These are phyloP conservation scores for Penicillium sp. DNA, from an alignment of 2,329 filamentous ascomycete genomes.

Conservation along the genomic window DNA sequence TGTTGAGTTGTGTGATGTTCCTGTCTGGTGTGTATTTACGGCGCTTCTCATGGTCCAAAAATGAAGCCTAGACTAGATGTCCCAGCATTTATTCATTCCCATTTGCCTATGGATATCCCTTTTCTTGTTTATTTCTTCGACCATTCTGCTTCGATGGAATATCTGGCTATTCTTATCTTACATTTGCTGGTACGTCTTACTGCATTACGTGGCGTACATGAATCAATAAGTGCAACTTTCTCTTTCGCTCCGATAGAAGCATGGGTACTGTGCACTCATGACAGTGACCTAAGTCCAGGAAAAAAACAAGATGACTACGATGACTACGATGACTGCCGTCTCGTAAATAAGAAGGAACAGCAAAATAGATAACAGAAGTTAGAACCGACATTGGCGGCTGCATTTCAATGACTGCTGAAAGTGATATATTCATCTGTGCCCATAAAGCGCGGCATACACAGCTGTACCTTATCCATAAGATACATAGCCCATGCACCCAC, in stretches of 20 bases:
- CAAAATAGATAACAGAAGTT: not conserved
- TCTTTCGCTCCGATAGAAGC: not conserved
- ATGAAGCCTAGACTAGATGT: not conserved
- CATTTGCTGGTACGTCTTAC: slow-evolving; percentile 17
- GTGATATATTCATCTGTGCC: not conserved
- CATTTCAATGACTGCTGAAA: not conserved
- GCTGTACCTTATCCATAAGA: too few species aligned
- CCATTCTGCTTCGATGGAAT: slow-evolving; percentile 6
- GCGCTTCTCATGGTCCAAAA: not conserved
- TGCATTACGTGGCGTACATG: slow-evolving; percentile 27
- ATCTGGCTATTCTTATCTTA: slow-evolving; percentile 13
- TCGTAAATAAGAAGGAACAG: not conserved
- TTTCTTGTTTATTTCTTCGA: not conserved
- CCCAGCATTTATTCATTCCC: not conserved
- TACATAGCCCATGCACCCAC: not conserved
- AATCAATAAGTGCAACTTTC: slow-evolving; percentile 11
- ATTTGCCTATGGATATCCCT: slow-evolving; percentile 2
- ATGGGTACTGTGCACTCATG: too few species aligned
- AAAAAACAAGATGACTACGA: too few species aligned
- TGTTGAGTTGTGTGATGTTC: not conserved
- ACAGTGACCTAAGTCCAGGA: too few species aligned
- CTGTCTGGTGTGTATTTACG: not conserved
- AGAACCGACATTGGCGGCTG: too few species aligned
- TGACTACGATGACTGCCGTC: not conserved
- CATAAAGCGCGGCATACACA: slow-evolving; percentile 1